Conservation (phyloP, 768 basidiomycete genomes). For the Pisolithus microcarpus region DNA sequence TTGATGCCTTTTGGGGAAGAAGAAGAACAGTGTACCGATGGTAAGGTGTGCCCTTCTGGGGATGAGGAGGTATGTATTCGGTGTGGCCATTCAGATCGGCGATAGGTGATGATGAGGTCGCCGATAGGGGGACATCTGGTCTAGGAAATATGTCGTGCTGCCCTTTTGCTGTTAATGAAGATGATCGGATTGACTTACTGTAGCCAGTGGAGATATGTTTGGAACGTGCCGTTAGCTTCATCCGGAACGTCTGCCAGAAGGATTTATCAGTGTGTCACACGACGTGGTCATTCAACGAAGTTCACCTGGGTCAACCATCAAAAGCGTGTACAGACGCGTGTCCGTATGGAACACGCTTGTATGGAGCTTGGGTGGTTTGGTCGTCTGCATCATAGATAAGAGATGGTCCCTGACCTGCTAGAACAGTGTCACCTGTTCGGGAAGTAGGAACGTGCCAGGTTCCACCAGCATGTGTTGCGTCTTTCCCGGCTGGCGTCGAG, state of each 20-base stretch:
- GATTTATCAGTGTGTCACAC: constrained; percentile 5
- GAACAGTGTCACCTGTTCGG: constrained; percentile 50
- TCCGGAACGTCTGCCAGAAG: constrained; percentile 71
- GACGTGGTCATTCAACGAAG: constrained; percentile 17
- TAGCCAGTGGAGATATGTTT: constrained; percentile 78
- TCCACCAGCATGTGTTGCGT: constrained; percentile 41
- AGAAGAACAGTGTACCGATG: constrained; percentile 84
- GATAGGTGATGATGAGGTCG: constrained; percentile 37
- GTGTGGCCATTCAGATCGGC: constrained; percentile 49
- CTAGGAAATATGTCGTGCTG: constrained; percentile 30
- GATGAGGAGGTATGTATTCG: constrained; percentile 84
- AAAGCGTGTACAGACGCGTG: constrained; percentile 73
- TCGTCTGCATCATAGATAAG: constrained; percentile 36
- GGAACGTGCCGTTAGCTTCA: constrained; percentile 53
- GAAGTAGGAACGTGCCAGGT: constrained; percentile 61
- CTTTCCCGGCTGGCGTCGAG: constrained; percentile 16
- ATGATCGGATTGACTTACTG: constrained; percentile 41
- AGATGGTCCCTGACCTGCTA: neutral
- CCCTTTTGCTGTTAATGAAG: constrained; percentile 9
- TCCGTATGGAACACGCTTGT: constrained; percentile 80
- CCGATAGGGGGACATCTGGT: constrained; percentile 76
- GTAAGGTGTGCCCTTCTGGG: constrained; percentile 80
- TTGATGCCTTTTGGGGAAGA: constrained; percentile 54
- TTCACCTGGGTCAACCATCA: constrained; percentile 83
- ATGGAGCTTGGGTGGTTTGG: constrained; percentile 54